Base-by-base conservation (phyloP, 2,329 filamentous ascomycete genomes). In the Helminthosporium solani region DNA sequence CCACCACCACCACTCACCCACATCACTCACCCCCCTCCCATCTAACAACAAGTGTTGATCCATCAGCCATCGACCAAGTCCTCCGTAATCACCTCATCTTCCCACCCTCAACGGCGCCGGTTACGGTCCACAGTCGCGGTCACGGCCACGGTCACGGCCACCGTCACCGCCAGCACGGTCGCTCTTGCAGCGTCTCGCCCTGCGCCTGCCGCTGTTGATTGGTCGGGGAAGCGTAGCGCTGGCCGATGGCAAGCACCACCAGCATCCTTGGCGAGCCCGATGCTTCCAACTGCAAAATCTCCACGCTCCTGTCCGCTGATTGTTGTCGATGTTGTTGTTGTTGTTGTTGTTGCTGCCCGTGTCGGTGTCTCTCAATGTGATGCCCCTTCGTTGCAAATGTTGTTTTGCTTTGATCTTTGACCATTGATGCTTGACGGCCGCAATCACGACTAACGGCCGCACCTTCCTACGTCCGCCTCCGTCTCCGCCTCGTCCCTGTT, bases 191-290 rank as follows among this genome's bases (percentile, higher is more conserved):
- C 25, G 21, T 28, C 36, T 27, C 36, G 21, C 21, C 25, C 36
- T 28, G 14, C 21, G 6, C 21, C 19, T n/a, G 33, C 35, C 21
- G 18, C 5, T 33, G 16, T 37, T 44, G 31, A 54, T 54, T 56
- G 52, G 53, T 40, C 53, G 53, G 47, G 53, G 53, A 53, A 52
- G 46, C 46, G 44, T 46, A 48, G 43, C 33, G 45, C 44, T 49
- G 39, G 37, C 53, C 53, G 50, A 40, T 38, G 44, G 47, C 50
- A 51, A 44, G 47, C 42, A 46, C 38, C 38, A 44, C 42, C 41
- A 41, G 16, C 33, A 42, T 18, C 33, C 53, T 56, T 56, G 53
- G 53, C 47, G 21, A 40, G 12, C 43, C 44, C 34, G 43, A 42
- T 28, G 42, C 46, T 42, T 42, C 23, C 5, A 25, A 5, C 49